phyloP scores from a whole-genome alignment of 495 filamentous ascomycete species.

The Tuber magnatum region DNA sequence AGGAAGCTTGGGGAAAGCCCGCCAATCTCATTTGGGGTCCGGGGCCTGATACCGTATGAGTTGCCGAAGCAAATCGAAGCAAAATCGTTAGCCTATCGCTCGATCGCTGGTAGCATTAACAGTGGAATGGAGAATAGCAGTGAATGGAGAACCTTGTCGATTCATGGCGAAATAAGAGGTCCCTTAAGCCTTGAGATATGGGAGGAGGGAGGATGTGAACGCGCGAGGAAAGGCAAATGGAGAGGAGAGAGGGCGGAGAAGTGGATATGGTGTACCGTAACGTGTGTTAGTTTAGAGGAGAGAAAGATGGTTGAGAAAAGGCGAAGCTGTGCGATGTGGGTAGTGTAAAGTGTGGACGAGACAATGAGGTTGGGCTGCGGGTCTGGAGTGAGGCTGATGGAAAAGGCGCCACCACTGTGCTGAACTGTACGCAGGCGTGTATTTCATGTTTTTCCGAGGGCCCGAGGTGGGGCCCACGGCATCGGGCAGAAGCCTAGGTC shows the following conservation, averaged over 20 bases:
- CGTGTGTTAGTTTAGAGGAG: neutral
- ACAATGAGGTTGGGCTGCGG: neutral
- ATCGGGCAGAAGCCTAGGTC: neutral
- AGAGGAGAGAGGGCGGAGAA: neutral
- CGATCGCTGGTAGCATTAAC: slow-evolving; percentile 1
- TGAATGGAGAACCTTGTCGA: slow-evolving; percentile 35
- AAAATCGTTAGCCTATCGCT: slow-evolving; percentile 19
- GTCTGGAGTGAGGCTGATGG: neutral
- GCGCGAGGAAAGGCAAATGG: neutral
- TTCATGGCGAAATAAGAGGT: slow-evolving; percentile 20
- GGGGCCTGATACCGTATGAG: slow-evolving; percentile 20
- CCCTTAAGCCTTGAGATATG: neutral
- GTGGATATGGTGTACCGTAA: neutral
- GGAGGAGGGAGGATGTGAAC: neutral
- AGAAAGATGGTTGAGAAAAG: neutral
- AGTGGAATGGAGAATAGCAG: slow-evolving; percentile 11
- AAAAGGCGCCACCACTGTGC: neutral
- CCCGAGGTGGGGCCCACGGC: neutral
- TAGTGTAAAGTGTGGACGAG: neutral
- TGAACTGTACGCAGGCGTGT: neutral
- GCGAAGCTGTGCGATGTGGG: neutral
- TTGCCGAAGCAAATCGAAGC: neutral
- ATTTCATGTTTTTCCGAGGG: neutral
- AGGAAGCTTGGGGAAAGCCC: slow-evolving; percentile 26
- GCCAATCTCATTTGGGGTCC: slow-evolving; percentile 31